Evolutionary conservation across 345 rosid genomes (phyloP).

Genomic region (Eucalyptus camaldulensis): DNA sequence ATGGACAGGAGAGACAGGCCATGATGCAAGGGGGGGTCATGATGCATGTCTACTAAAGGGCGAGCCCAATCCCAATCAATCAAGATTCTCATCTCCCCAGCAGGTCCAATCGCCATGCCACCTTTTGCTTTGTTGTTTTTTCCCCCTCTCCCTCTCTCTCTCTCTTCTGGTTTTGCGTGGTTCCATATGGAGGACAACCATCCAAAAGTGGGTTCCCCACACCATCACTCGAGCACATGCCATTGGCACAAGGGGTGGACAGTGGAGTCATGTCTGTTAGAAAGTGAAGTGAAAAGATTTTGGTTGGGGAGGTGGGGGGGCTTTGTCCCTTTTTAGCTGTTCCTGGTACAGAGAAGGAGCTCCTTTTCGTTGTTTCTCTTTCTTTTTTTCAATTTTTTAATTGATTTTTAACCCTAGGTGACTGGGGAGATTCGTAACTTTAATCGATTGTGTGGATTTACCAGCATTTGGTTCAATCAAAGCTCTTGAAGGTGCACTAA

Average conservation of each 20-base stretch:
- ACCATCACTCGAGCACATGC: slow-evolving; percentile 2
- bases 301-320: neutral
- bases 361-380: neutral
- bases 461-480: neutral
- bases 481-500: neutral
- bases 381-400: neutral
- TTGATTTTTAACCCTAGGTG: neutral
- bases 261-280: slow-evolving; percentile 1
- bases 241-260: neutral
- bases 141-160: neutral
- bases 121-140: neutral
- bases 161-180: neutral
- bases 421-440: neutral
- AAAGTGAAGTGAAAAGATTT: neutral
- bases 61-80: neutral
- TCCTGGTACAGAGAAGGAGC: neutral
- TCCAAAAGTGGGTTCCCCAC: neutral
- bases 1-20: neutral
- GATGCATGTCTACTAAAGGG: slow-evolving; percentile 2
- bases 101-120: neutral
- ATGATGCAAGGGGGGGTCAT: slow-evolving; percentile 1
- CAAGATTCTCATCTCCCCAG: neutral
- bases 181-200: neutral
- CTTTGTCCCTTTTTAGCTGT: neutral
- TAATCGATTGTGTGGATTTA: neutral